Evolutionary conservation across 2,329 filamentous ascomycete genomes (phyloP), one percentile per base, ranked within the genome.

Genomic region (Epichloe baconii): DNA sequence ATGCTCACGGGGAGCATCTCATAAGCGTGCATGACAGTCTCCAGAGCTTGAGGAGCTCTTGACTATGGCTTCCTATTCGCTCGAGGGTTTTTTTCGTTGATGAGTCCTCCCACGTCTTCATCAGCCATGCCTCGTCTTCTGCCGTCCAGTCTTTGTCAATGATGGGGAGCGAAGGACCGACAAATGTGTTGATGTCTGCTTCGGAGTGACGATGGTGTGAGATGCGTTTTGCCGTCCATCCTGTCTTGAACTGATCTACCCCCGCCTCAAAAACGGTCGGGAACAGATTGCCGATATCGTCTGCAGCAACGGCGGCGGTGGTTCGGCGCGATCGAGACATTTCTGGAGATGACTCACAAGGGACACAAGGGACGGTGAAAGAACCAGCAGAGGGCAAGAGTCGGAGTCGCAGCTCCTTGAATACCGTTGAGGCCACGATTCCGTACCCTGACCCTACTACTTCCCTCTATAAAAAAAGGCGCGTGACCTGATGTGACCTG

Each of bases 1-100:
- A 52, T 49, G 2, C 35, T 10, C 12, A 49, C 15, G 3, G 51
- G 2, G 47, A 49, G 37, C 40, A 40, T 8, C 23, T 10, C 31
- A 52, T 44, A 3, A 52, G 14, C 1, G 36, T 40, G n/a, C 51
- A 52, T 15, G 34, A 36, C 14, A 31, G 1, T 41, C 44, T 34
- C 51, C 51, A 52, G 4, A 46, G 35, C 14, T 43, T 45, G n/a
- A 45, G 43, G 3, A 52, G 42, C 37, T 46, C 35, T 6, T 15
- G n/a, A 14, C 43, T 42, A 8, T 46, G 10, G 5, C 15, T 14
- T 3, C 42, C 44, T 11, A 47, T 49, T 2, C 5, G 17, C 7
- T 19, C 42, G 5, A 52, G 43, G 6, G 35, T 26, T 15, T 1
- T 2, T 19, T 47, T 49, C 1, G 36, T 37, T 1, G 14, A 31